Evolutionary conservation across 345 rosid species (phyloP), one percentile per base, ranked within the genome.

Genomic region (Eucalyptus polybractea): DNA sequence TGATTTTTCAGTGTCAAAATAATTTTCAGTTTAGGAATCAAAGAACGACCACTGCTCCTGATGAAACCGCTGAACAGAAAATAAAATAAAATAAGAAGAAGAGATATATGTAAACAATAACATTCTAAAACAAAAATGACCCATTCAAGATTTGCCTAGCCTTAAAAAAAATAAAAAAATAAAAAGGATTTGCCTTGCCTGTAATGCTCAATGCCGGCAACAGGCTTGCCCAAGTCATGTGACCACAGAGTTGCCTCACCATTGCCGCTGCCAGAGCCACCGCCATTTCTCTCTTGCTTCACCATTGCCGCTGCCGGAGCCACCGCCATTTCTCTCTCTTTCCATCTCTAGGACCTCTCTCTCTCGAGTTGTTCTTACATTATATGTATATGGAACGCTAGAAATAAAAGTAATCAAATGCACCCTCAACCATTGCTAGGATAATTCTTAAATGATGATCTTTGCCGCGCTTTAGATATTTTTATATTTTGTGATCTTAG

Each of bases 211-310:
- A 8, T 33, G 10, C 21, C 22, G 10, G 21, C 76, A 14, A 13
- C 37, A 2, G 5, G 17, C 37, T 65, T 1, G 37, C 37, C 10
- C 2, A 2, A 2, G 80, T 67, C 22, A 16, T 2, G 22, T 1
- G 80, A 67, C 42, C 42, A 14, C 6, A 16, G 6, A 8, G 44
- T 17, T 33, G 24, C 44, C 24, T 69, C 27, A 19, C 10, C 21
- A 1, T 53, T 3, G 56, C 24, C 4, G 10, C 11, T 1, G 10
- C 40, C 1, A 2, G 40, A 16, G 76, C 42, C 80, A 5, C 24
- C 13, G 6, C 42, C 42, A 69, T 69, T 69, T 69, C 4, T 69
- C 42, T 69, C 24, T 8, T 13, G 49, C 49, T 10, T 47, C 49
- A 47, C 7, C 5, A 16, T 50, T 50, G 53, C 54, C 8, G 8